Evolutionary conservation across 768 basidiomycete species (phyloP).

Genomic region (Chiua virens): DNA sequence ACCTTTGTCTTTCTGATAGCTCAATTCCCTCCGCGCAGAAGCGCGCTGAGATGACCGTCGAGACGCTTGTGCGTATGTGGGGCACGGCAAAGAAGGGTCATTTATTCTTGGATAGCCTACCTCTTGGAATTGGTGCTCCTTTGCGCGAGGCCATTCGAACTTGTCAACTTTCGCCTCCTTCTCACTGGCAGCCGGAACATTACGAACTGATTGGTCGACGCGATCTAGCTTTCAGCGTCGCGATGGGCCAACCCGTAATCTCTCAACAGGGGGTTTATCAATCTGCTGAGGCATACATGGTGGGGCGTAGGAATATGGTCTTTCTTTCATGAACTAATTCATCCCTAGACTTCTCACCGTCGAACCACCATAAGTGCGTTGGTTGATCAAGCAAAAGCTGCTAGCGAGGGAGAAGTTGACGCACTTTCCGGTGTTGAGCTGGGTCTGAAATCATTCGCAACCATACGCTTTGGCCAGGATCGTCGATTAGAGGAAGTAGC

Average conservation of each 20-base stretch:
- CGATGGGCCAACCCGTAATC: slow-evolving; percentile 29
- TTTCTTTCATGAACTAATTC: slow-evolving; percentile 8
- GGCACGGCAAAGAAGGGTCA: slow-evolving; percentile 41
- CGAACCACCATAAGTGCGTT: slow-evolving; percentile 54
- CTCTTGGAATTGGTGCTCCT: slow-evolving; percentile 73
- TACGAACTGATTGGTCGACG: slow-evolving; percentile 34
- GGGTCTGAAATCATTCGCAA: slow-evolving; percentile 69
- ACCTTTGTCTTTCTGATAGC: slow-evolving; percentile 58
- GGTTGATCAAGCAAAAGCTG: slow-evolving; percentile 47
- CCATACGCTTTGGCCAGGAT: slow-evolving; percentile 89
- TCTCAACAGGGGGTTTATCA: slow-evolving; percentile 31
- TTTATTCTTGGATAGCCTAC: slow-evolving; percentile 54
- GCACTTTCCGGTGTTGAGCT: slow-evolving; percentile 71
- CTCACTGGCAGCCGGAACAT: slow-evolving; percentile 60
- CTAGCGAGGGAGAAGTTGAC: slow-evolving; percentile 55
- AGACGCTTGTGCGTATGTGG: slow-evolving; percentile 47
- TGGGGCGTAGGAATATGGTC: not conserved
- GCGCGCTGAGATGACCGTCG: slow-evolving; percentile 66
- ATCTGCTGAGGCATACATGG: slow-evolving; percentile 35
- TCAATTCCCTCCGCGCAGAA: slow-evolving; percentile 51
- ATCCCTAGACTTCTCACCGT: slow-evolving; percentile 46
- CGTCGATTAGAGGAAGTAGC: slow-evolving; percentile 88
- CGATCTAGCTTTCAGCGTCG: slow-evolving; percentile 33
- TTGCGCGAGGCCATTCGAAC: slow-evolving; percentile 82
- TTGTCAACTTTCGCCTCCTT: slow-evolving; percentile 76